Evolutionary conservation across 2,329 filamentous ascomycete species (phyloP).

Genomic region (Fonsecaea erecta): DNA sequence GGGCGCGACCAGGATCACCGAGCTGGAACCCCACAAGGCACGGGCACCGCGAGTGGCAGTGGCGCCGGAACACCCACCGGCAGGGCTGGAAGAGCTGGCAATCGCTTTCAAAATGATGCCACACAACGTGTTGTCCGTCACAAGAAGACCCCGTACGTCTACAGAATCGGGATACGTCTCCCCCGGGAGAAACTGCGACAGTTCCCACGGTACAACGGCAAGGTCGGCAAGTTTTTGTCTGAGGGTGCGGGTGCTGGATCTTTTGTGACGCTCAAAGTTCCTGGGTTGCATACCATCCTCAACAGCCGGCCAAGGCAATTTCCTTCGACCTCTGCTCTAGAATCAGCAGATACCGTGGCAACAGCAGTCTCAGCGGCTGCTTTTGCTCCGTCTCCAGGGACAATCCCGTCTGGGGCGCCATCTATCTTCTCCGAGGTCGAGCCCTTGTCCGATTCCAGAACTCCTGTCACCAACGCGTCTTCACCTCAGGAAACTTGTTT

Average conservation of each 20-base stretch:
- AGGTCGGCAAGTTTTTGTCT: neutral
- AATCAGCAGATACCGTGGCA: neutral
- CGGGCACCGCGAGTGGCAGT: neutral
- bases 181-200: conserved; percentile 3
- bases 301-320: neutral
- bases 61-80: neutral
- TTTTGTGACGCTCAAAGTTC: conserved; percentile 16
- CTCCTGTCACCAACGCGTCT: neutral
- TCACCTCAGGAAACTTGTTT: neutral
- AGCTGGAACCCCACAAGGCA: neutral
- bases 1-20: conserved; percentile 2
- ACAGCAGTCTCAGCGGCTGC: neutral
- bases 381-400: neutral
- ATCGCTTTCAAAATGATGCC: conserved; percentile 2
- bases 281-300: conserved; percentile 5
- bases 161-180: conserved; percentile 16
- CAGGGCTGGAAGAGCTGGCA: conserved; percentile 5
- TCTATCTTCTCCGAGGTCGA: conserved; percentile 9
- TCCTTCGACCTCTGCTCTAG: neutral
- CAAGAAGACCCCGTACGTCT: conserved; percentile 8
- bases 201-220: conserved; percentile 11
- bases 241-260: neutral
- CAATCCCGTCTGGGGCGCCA: neutral
- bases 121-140: conserved; percentile 9
- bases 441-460: neutral